Percentiles rank a stretch among this genome's conserved stretches.
phyloP scores from a whole-genome alignment of 2,329 filamentous ascomycete genomes.

The Claviceps sp. region DNA sequence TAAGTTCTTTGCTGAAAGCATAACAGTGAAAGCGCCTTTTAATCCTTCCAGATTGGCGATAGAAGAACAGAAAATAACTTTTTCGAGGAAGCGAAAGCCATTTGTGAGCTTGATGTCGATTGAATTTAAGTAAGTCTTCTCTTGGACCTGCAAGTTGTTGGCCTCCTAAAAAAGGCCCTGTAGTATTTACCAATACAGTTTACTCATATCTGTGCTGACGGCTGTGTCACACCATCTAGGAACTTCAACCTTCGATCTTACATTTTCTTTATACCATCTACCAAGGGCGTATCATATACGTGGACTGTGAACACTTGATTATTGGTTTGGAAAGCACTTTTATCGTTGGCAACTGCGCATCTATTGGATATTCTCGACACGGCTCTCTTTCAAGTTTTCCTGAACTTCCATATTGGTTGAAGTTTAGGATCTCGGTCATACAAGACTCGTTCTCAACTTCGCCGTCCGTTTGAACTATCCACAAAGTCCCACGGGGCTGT shows the following conservation, averaged over 20 bases:
- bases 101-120: neutral
- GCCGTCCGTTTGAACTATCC: neutral
- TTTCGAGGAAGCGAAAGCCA: neutral
- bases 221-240: neutral
- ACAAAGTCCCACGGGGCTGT: neutral
- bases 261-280: neutral
- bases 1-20: neutral
- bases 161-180: neutral
- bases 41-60: neutral
- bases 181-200: neutral
- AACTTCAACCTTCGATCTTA: neutral
- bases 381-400: neutral
- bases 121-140: neutral
- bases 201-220: neutral
- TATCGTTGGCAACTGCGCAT: neutral
- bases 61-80: neutral
- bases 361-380: neutral
- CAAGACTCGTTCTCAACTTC: neutral
- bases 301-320: neutral
- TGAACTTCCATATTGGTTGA: neutral
- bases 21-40: neutral
- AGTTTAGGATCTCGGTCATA: neutral
- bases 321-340: neutral
- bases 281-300: neutral
- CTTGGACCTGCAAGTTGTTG: neutral